A percentile compares a stretch with the other conserved stretches of the same genome.
Evolutionary conservation across 352 stramenopile genomes (phyloP).

Genomic region (Phytophthora hibernalis): DNA sequence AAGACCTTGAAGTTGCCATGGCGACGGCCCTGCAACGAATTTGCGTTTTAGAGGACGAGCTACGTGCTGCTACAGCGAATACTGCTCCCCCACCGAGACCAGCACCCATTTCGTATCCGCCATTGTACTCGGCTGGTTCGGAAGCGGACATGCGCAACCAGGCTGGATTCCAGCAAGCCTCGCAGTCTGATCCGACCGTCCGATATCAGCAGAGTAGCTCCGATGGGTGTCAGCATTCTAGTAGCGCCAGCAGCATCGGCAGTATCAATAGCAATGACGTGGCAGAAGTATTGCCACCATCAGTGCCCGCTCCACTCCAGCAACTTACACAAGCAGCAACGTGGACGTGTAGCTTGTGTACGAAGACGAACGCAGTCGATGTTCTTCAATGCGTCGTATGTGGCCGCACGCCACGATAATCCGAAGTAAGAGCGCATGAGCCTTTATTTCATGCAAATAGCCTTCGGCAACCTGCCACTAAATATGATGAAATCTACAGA

Average conservation of each 20-base stretch:
- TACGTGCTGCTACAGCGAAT: slow-evolving; percentile 32
- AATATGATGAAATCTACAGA: slow-evolving; percentile 31
- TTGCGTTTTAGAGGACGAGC: slow-evolving; percentile 60
- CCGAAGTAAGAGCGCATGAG: slow-evolving; percentile 6
- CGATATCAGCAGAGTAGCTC: slow-evolving; percentile 15
- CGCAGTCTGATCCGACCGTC: slow-evolving; percentile 1
- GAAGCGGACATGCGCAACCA: slow-evolving; percentile 25
- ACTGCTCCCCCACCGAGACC: slow-evolving; percentile 14
- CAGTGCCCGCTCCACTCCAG: slow-evolving; percentile 5
- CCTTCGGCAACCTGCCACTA: background rate
- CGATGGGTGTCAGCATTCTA: slow-evolving; percentile 30
- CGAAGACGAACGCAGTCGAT: slow-evolving; percentile 63
- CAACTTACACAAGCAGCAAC: slow-evolving; percentile 23
- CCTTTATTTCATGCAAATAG: slow-evolving; percentile 16
- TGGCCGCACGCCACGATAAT: slow-evolving; percentile 55
- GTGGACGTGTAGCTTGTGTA: slow-evolving; percentile 81
- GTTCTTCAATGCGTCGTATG: slow-evolving; percentile 75
- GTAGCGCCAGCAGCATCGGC: slow-evolving; percentile 25
- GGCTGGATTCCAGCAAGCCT: slow-evolving; percentile 24
- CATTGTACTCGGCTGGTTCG: slow-evolving; percentile 32
- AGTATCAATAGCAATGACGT: slow-evolving; percentile 22
- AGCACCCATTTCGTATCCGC: slow-evolving; percentile 39
- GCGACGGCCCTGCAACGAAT: slow-evolving; percentile 57
- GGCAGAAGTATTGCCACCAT: slow-evolving; percentile 5
- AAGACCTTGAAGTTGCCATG: slow-evolving; percentile 74